Percentiles rank a stretch among this genome's conserved stretches.
Evolutionary conservation across 2,329 filamentous ascomycete genomes (phyloP).

Genomic region (Lachnellula hyalina): DNA sequence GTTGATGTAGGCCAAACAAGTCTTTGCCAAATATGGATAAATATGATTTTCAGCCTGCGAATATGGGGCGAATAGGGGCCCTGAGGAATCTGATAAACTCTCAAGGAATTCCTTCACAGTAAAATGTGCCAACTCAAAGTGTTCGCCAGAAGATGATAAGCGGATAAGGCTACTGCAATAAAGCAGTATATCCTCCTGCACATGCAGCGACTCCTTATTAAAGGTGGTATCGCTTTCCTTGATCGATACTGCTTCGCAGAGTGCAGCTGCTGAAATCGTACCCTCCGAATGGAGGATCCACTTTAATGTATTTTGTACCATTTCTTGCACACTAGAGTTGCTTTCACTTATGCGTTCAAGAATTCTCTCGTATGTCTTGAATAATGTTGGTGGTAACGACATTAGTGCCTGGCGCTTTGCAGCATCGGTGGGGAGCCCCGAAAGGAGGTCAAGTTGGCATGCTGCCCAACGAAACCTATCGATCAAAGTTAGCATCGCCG

Average conservation of each 20-base stretch:
- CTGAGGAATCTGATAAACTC: not conserved
- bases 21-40: not conserved
- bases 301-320: slow-evolving; percentile 15
- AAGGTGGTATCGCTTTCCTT: slow-evolving; percentile 2
- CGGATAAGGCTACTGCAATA: slow-evolving; percentile 20
- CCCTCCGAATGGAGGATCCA: slow-evolving; percentile 8
- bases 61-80: not conserved
- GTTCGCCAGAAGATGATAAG: not conserved
- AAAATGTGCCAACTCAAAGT: slow-evolving; percentile 20
- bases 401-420: slow-evolving; percentile 3
- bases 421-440: slow-evolving; percentile 13
- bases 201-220: slow-evolving; percentile 10
- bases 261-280: slow-evolving; percentile 1
- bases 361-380: slow-evolving; percentile 8
- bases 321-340: slow-evolving; percentile 1
- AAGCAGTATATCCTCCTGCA: slow-evolving; percentile 12
- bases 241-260: slow-evolving; percentile 19
- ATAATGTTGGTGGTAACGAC: not conserved
- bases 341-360: slow-evolving; percentile 14
- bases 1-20: not conserved
- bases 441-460: slow-evolving; percentile 11
- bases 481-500: too few species aligned
- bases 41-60: not conserved
- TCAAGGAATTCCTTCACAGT: slow-evolving; percentile 20
- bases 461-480: slow-evolving; percentile 1